Conservation (phyloP, 2,329 filamentous ascomycete species). For the Sporothrix variecibatus region DNA sequence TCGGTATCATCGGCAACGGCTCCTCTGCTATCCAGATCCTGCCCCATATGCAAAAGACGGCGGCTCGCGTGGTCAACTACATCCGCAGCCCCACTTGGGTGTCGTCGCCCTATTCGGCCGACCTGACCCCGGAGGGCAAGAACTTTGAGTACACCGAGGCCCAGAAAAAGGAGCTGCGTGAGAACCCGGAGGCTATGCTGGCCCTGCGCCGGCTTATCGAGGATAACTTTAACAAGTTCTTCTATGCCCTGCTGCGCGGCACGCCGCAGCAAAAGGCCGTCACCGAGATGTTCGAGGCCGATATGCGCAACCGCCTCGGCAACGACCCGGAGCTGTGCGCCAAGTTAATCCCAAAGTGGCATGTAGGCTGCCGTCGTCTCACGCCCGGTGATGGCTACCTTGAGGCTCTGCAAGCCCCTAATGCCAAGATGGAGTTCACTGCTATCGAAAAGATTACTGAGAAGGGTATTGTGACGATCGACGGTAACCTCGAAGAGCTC, state of each 20-base stretch:
- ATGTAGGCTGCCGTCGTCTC: conserved; percentile 46
- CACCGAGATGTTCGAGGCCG: neutral
- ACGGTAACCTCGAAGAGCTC: conserved; percentile 35
- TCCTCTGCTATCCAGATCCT: conserved; percentile 39
- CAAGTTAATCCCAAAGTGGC: conserved; percentile 47
- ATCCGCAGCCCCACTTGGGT: conserved; percentile 14
- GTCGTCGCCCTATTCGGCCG: conserved; percentile 10
- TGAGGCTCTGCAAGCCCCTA: conserved; percentile 45
- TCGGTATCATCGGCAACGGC: conserved; percentile 39
- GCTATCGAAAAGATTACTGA: conserved; percentile 42
- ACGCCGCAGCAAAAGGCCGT: conserved; percentile 1
- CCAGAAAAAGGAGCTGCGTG: conserved; percentile 1
- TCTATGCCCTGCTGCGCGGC: conserved; percentile 14
- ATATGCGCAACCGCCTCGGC: conserved; percentile 11
- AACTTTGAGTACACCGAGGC: conserved; percentile 1
- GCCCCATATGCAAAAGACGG: conserved; percentile 30
- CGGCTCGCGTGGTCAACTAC: conserved; percentile 1
- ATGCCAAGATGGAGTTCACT: conserved; percentile 46
- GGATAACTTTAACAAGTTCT: conserved; percentile 19
- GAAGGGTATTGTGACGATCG: conserved; percentile 36
- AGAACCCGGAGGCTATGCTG: neutral
- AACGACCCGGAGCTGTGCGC: conserved; percentile 46
- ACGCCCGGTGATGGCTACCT: conserved; percentile 47
- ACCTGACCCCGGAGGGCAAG: conserved; percentile 11
- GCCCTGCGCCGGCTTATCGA: conserved; percentile 6